phyloP scores from a whole-genome alignment of 2,329 filamentous ascomycete species.

The Apiospora pterosperma region DNA sequence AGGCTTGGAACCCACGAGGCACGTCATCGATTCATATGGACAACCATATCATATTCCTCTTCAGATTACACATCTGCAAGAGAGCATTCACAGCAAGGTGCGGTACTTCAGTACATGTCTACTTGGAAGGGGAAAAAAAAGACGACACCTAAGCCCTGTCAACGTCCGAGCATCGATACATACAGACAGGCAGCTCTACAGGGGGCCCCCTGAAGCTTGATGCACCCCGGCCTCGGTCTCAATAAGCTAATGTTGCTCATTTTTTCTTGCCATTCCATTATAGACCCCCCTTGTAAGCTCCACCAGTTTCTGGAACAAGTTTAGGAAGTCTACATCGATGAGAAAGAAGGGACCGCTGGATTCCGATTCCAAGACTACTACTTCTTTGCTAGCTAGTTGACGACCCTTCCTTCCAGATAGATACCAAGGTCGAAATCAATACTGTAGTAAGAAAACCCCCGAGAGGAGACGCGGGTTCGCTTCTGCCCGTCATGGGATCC shows the following conservation, averaged over 20 bases:
- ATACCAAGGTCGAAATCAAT: conserved; percentile 16
- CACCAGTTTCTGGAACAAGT: conserved; percentile 18
- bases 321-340: conserved; percentile 2
- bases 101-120: not conserved
- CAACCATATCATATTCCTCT: not conserved
- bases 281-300: conserved; percentile 23
- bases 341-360: conserved; percentile 2
- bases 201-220: conserved; percentile 22
- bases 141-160: conserved; percentile 26
- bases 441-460: conserved; percentile 14
- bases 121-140: not conserved
- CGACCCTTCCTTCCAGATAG: not conserved
- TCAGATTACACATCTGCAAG: conserved; percentile 12
- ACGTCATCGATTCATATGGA: not conserved
- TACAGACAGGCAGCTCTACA: conserved; percentile 18
- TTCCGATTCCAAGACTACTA: not conserved
- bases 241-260: conserved; percentile 11
- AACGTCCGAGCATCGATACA: conserved; percentile 21
- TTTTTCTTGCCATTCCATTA: not conserved
- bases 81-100: conserved; percentile 14
- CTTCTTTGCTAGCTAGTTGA: not conserved
- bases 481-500: conserved; percentile 8
- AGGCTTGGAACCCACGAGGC: not conserved
- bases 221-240: conserved; percentile 29
- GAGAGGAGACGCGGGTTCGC: conserved; percentile 16